Conservation (phyloP, 2,329 filamentous ascomycete species). For the Diaporthe nobilis region DNA sequence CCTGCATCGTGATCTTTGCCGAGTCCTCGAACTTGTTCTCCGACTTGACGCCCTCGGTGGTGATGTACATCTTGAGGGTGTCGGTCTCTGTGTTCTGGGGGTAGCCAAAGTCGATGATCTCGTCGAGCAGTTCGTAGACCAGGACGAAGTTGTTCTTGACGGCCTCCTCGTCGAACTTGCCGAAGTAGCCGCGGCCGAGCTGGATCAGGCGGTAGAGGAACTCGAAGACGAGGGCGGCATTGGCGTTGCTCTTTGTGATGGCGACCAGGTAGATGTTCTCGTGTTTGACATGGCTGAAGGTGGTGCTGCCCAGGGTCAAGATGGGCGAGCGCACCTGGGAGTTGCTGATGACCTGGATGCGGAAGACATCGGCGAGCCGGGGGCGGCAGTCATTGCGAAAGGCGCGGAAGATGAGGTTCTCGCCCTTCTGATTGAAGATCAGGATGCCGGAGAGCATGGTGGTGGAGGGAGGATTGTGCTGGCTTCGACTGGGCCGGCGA, state of each 20-base stretch:
- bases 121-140: conserved; percentile 96
- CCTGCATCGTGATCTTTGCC: conserved; percentile 99
- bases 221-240: conserved; percentile 97
- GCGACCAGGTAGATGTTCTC: conserved; percentile 99
- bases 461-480: neutral
- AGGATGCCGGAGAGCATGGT: conserved; percentile 95
- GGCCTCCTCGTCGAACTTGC: conserved; percentile 98
- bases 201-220: conserved; percentile 94
- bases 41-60: conserved; percentile 97
- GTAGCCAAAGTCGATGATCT: conserved; percentile 99
- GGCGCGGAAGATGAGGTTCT: conserved; percentile 99
- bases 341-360: conserved; percentile 99
- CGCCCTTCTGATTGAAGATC: conserved; percentile 99
- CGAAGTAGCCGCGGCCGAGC: conserved; percentile 96
- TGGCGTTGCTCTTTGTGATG: conserved; percentile 98
- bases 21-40: conserved; percentile 90
- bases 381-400: conserved; percentile 99
- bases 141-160: conserved; percentile 99
- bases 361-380: conserved; percentile 97
- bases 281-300: conserved; percentile 99
- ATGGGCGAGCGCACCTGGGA: conserved; percentile 97
- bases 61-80: conserved; percentile 99
- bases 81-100: conserved; percentile 99
- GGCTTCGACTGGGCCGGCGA: neutral
- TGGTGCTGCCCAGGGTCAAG: conserved; percentile 95